Percentiles rank a stretch among this genome's conserved stretches.
Evolutionary conservation across 257 asterid genomes (phyloP).

Genomic region (Jacaranda mimosifolia): DNA sequence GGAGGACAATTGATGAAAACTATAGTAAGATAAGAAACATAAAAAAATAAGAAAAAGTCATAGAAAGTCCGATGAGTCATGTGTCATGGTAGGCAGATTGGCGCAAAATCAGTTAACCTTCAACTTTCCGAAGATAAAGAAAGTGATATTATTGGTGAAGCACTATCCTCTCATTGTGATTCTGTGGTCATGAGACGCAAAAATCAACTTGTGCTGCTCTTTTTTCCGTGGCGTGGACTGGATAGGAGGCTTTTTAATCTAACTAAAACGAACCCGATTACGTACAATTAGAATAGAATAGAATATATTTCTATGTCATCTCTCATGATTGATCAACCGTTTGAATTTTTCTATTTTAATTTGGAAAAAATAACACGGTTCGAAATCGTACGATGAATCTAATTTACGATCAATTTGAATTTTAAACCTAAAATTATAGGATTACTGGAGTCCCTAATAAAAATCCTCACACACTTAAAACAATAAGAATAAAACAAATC

Average conservation of each 20-base stretch:
- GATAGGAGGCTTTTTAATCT: background rate
- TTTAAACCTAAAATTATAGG: too few species aligned
- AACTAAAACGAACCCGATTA: background rate
- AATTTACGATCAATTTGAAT: too few species aligned
- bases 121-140: background rate
- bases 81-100: background rate
- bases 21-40: background rate
- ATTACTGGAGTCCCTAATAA: too few species aligned
- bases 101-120: background rate
- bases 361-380: too few species aligned
- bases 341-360: too few species aligned
- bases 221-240: conserved; percentile 2
- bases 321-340: too few species aligned
- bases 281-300: background rate
- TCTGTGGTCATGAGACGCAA: background rate
- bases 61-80: background rate
- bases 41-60: background rate
- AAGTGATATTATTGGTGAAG: background rate
- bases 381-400: too few species aligned
- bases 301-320: too few species aligned
- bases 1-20: background rate
- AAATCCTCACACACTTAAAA: too few species aligned
- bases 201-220: background rate
- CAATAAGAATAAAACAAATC: too few species aligned
- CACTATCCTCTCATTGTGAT: background rate